phyloP scores from a whole-genome alignment of 345 rosid species.

The Bruguiera sexangula region DNA sequence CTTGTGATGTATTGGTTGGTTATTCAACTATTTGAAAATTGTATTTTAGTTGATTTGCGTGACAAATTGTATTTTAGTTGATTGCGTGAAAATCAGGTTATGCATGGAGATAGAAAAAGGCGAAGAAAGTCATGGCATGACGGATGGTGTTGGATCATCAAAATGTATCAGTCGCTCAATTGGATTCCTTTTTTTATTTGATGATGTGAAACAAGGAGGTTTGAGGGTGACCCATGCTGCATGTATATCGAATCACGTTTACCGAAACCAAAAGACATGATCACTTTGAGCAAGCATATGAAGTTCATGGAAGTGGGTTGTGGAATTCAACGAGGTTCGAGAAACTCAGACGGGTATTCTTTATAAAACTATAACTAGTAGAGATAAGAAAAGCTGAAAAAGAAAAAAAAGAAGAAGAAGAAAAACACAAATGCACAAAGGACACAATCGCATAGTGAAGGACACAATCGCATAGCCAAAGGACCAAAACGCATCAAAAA shows the following conservation, averaged over 20 bases:
- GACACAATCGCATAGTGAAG: too few species aligned
- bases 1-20: background rate
- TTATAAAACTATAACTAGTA: too few species aligned
- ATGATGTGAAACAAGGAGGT: background rate
- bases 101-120: background rate
- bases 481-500: too few species aligned
- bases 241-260: background rate
- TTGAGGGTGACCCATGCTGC: background rate
- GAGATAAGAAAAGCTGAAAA: too few species aligned
- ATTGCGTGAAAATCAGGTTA: slow-evolving; percentile 1
- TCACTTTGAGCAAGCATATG: too few species aligned
- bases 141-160: background rate
- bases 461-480: too few species aligned
- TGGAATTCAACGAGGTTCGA: too few species aligned
- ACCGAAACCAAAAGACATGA: background rate
- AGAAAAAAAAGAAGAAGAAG: too few species aligned
- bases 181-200: background rate
- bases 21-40: background rate
- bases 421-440: too few species aligned
- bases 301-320: slow-evolving; percentile 4
- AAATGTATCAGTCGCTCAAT: background rate
- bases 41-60: background rate
- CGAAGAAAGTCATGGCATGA: background rate
- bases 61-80: background rate
- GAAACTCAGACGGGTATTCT: too few species aligned